Evolutionary conservation across 78 protist genomes (phyloP).

Genomic region (Creolimax fragrantissima): DNA sequence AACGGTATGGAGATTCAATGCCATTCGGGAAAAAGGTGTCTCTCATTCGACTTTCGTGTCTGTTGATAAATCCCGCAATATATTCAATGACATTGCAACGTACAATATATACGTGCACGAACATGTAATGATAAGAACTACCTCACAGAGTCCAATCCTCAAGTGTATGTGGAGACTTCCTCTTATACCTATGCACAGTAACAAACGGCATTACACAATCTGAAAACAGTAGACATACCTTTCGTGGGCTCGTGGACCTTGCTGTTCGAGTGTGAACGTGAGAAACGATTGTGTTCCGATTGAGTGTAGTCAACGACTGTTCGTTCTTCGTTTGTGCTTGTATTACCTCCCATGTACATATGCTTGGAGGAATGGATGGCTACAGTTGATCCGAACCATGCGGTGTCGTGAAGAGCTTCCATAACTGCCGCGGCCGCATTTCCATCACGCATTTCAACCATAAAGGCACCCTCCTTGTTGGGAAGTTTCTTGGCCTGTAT

Average conservation of each 20-base stretch:
- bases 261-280: slow-evolving; percentile 30
- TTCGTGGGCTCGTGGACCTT: neutral
- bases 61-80: too few species aligned
- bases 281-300: slow-evolving; percentile 37
- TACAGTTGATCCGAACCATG: slow-evolving; percentile 32
- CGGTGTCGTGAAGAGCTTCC: slow-evolving; percentile 37
- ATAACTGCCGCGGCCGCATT: slow-evolving; percentile 41
- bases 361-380: slow-evolving; percentile 44
- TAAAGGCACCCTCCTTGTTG: slow-evolving; percentile 46
- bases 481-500: slow-evolving; percentile 37
- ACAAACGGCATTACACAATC: too few species aligned
- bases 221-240: neutral
- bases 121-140: too few species aligned
- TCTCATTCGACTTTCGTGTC: too few species aligned
- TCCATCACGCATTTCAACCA: slow-evolving; percentile 62
- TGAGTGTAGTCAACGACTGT: slow-evolving; percentile 29
- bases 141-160: too few species aligned
- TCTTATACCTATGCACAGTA: too few species aligned
- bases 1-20: too few species aligned
- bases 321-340: slow-evolving; percentile 25
- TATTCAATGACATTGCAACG: too few species aligned
- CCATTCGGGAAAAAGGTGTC: too few species aligned
- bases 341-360: slow-evolving; percentile 38
- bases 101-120: too few species aligned
- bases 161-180: too few species aligned